phyloP scores from a whole-genome alignment of 2,329 filamentous ascomycete species.

The Xylariaceae sp. region DNA sequence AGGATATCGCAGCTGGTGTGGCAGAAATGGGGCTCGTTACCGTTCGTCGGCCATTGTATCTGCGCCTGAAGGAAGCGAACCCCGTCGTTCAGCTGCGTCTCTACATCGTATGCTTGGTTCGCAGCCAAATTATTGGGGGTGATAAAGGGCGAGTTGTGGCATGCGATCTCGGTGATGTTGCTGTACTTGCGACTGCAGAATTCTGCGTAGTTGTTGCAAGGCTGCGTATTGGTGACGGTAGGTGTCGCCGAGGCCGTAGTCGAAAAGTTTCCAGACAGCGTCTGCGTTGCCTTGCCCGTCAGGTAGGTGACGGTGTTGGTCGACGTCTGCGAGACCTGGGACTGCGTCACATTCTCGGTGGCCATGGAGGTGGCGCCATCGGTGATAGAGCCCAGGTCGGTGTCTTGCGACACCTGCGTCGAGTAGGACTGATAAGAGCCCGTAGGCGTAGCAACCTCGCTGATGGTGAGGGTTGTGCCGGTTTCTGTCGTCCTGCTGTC shows the following conservation, averaged over 20 bases:
- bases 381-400: conserved; percentile 18
- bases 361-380: conserved; percentile 24
- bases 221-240: conserved; percentile 63
- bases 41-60: conserved; percentile 53
- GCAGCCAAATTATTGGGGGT: conserved; percentile 65
- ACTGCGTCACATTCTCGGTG: conserved; percentile 29
- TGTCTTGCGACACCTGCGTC: conserved; percentile 38
- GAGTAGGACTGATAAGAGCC: conserved; percentile 41
- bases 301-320: conserved; percentile 33
- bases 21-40: conserved; percentile 65
- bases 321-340: conserved; percentile 16
- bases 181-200: conserved; percentile 73
- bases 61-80: conserved; percentile 61
- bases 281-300: conserved; percentile 42
- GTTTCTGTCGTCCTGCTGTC: conserved; percentile 33
- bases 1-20: conserved; percentile 80
- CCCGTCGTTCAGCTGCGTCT: conserved; percentile 72
- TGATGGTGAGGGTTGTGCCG: conserved; percentile 24
- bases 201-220: conserved; percentile 76
- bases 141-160: conserved; percentile 80
- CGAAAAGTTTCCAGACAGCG: conserved; percentile 34
- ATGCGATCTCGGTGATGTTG: conserved; percentile 74
- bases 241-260: conserved; percentile 39
- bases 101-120: conserved; percentile 68
- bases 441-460: conserved; percentile 35